phyloP scores from a whole-genome alignment of 2,329 filamentous ascomycete genomes.

The Stachybotrys chlorohalonatus region DNA sequence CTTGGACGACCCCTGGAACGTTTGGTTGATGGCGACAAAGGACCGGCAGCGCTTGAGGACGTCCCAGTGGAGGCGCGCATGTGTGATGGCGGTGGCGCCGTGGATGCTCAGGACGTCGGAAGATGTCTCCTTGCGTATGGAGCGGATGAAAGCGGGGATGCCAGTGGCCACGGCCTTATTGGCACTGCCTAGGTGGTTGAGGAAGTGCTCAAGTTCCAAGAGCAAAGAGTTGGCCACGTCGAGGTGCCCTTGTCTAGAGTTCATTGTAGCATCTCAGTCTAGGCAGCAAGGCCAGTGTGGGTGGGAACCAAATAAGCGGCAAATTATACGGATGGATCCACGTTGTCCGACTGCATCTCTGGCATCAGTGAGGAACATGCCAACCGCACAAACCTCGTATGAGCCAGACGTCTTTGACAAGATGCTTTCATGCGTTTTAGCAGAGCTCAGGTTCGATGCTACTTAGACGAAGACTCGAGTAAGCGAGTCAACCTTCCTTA shows the following conservation, averaged over 20 bases:
- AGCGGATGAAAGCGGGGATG: conserved; percentile 11
- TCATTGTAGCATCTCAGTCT: not conserved
- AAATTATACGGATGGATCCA: no score
- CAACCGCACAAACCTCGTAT: no score
- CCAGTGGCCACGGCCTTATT: conserved; percentile 7
- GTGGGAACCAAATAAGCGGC: no score
- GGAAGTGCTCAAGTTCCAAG: not conserved
- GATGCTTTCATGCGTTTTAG: no score
- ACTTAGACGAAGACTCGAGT: no score
- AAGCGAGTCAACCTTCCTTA: no score
- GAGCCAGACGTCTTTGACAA: no score
- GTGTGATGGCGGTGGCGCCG: conserved; percentile 10
- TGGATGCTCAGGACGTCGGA: conserved; percentile 6
- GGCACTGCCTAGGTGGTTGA: not conserved
- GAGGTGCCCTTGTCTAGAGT: not conserved
- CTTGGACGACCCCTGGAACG: conserved; percentile 21
- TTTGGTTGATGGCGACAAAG: conserved; percentile 20
- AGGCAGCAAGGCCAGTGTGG: no score
- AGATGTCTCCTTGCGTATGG: conserved; percentile 8
- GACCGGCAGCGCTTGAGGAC: conserved; percentile 20
- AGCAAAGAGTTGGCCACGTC: not conserved
- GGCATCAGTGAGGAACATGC: no score
- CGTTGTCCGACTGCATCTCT: no score
- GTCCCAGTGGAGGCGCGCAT: conserved; percentile 18
- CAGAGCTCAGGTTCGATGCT: no score